These are phyloP conservation scores for Clitoria ternatea DNA, from an alignment of 306 rosid species.

Conservation along the genomic window DNA sequence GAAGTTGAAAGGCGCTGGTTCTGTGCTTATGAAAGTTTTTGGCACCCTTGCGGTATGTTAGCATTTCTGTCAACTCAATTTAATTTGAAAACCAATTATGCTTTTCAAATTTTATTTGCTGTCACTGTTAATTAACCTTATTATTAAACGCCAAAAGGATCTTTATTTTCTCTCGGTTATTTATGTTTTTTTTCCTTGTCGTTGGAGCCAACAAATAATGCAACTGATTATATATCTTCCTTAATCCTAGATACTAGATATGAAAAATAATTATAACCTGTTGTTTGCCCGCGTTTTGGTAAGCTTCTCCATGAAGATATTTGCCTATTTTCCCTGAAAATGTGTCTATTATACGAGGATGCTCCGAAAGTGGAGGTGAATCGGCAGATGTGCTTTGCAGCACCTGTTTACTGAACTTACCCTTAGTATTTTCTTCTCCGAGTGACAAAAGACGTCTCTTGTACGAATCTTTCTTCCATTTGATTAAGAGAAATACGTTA, in stretches of 20 bases:
- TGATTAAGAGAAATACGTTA: no score
- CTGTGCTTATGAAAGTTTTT: slow-evolving; percentile 94
- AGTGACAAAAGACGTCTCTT: no score
- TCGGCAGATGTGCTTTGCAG: no score
- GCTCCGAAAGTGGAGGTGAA: no score
- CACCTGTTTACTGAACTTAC: no score
- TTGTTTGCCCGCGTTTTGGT: not conserved
- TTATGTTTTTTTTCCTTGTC: not conserved
- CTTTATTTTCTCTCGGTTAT: not conserved
- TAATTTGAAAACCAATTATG: not conserved
- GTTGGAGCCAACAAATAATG: not conserved
- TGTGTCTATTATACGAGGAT: no score
- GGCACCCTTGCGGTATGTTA: slow-evolving; percentile 86
- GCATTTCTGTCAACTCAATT: not conserved
- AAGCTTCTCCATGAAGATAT: not conserved
- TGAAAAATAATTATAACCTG: not conserved
- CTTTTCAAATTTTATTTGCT: not conserved
- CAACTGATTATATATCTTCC: not conserved
- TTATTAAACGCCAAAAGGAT: not conserved
- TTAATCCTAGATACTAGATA: not conserved
- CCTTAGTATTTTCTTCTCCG: no score
- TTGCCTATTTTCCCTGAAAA: not conserved
- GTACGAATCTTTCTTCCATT: no score
- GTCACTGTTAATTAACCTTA: not conserved
- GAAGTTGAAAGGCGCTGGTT: slow-evolving; percentile 95